Conservation (phyloP, 331 rosid genomes). For the Malus hybrid region DNA sequence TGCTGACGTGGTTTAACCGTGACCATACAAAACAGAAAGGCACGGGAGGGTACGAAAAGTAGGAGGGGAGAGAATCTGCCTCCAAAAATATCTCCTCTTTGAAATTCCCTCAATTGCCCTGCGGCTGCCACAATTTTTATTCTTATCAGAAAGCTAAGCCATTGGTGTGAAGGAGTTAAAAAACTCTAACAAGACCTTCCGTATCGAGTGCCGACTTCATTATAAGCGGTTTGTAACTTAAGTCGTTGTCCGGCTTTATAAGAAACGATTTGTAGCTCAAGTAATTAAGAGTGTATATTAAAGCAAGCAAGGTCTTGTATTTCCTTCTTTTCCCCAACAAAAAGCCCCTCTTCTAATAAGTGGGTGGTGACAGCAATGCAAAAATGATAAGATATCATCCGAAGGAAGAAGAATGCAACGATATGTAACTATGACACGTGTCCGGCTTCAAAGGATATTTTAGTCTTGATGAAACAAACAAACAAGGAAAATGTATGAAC, state of each 20-base stretch:
- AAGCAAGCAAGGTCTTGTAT: not conserved
- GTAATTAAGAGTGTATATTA: not conserved
- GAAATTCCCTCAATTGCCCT: not conserved
- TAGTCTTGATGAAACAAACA: not conserved
- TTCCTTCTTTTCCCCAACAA: too few relatives aligned
- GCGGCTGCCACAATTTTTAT: conserved; percentile 1
- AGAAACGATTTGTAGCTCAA: too few relatives aligned
- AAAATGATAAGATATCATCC: too few relatives aligned
- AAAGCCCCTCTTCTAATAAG: too few relatives aligned
- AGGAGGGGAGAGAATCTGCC: too few relatives aligned
- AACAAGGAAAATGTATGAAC: too few relatives aligned
- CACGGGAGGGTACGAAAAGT: too few relatives aligned
- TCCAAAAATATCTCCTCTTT: not conserved
- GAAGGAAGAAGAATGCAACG: too few relatives aligned
- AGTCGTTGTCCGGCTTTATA: fast-evolving
- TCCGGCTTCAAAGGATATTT: not conserved
- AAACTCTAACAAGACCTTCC: not conserved
- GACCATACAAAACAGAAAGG: too few relatives aligned
- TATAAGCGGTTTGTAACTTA: not conserved
- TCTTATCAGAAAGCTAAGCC: not conserved
- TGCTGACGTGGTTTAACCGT: too few relatives aligned
- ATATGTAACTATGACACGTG: not conserved
- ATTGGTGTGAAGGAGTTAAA: not conserved
- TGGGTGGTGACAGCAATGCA: too few relatives aligned
- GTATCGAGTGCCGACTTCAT: not conserved